phyloP scores from a whole-genome alignment of 257 asterid genomes.

The Lithospermum erythrorhizon region DNA sequence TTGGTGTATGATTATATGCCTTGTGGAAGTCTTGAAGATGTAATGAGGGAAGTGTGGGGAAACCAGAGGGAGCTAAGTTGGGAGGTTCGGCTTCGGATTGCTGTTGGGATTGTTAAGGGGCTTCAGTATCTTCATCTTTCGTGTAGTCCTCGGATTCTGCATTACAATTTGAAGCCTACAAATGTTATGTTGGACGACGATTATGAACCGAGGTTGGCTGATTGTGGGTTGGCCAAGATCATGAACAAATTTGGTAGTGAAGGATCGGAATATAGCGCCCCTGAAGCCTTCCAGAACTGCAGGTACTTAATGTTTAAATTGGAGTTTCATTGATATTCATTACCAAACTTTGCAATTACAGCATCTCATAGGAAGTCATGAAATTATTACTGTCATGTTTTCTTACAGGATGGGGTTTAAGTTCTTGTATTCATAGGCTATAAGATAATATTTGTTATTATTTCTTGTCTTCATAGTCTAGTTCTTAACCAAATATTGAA shows the following conservation, averaged over 20 bases:
- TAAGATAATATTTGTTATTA: no score
- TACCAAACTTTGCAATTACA: no score
- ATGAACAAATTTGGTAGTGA: slow-evolving; percentile 42
- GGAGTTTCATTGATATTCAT: not conserved
- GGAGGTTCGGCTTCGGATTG: slow-evolving; percentile 70
- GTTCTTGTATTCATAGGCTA: no score
- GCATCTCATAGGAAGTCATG: no score
- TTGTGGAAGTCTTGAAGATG: slow-evolving; percentile 75
- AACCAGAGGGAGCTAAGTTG: slow-evolving; percentile 60
- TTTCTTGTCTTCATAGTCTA: no score
- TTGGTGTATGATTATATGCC: slow-evolving; percentile 69
- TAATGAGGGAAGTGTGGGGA: slow-evolving; percentile 52
- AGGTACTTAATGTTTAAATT: slow-evolving; percentile 32
- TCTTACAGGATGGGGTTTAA: no score
- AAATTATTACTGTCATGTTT: no score
- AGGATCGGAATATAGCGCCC: slow-evolving; percentile 52
- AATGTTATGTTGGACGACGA: slow-evolving; percentile 71
- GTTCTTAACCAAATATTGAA: no score
- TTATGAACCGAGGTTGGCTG: slow-evolving; percentile 72
- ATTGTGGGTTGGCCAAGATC: slow-evolving; percentile 60
- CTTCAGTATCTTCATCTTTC: slow-evolving; percentile 74
- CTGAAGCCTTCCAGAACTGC: slow-evolving; percentile 61
- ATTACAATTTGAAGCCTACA: slow-evolving; percentile 73
- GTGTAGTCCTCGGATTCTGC: slow-evolving; percentile 57
- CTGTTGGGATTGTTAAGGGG: slow-evolving; percentile 70